Evolutionary conservation across 305 asterid species (phyloP).

Genomic region (Coffea humblotiana): DNA sequence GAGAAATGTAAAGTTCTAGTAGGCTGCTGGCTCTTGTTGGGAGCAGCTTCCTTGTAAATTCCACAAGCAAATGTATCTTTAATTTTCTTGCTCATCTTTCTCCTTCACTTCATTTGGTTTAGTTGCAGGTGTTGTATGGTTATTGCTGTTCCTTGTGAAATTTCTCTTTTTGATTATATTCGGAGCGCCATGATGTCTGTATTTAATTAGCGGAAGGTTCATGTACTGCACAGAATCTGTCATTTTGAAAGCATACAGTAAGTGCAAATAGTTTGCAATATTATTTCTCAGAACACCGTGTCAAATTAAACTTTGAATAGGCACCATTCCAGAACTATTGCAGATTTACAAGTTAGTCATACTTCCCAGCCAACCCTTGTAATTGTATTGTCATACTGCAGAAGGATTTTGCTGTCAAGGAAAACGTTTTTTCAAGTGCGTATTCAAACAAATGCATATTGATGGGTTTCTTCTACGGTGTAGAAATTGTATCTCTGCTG

Average conservation of each 20-base stretch:
- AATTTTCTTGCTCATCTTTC: neutral
- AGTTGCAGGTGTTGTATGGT: neutral
- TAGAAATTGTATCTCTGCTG: no score
- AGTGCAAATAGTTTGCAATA: neutral
- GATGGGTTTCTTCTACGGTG: no score
- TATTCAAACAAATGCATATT: no score
- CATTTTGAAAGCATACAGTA: neutral
- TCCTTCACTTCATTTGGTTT: neutral
- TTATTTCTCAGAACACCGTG: no score
- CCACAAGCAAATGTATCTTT: constrained; percentile 39
- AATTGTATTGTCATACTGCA: no score
- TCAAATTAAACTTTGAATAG: no score
- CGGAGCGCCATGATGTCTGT: neutral
- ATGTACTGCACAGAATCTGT: neutral
- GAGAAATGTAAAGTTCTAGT: constrained; percentile 54
- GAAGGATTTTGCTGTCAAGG: no score
- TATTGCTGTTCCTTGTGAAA: neutral
- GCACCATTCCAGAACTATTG: no score
- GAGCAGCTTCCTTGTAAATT: constrained; percentile 62
- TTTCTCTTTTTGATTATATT: neutral
- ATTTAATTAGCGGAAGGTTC: neutral
- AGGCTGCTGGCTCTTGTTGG: constrained; percentile 43
- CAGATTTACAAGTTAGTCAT: no score
- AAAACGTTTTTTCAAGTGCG: no score
- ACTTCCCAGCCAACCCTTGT: no score